Conservation (phyloP, 2,329 filamentous ascomycete genomes). For the Fusarium sp. region DNA sequence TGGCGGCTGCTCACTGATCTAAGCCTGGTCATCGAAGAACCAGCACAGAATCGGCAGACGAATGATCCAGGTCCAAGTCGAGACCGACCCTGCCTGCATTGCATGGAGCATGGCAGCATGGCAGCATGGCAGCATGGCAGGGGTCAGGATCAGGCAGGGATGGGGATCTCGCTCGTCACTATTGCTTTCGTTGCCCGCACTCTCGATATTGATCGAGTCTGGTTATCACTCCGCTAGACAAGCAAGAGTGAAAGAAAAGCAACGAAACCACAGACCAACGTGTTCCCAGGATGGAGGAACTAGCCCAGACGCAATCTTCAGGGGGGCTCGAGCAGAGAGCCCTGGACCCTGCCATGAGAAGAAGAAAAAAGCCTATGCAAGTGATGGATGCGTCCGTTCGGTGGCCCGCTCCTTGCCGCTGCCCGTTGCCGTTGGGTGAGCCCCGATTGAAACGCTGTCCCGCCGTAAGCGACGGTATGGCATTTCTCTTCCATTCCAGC, state of each 20-base stretch:
- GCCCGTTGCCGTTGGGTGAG: constrained; percentile 10
- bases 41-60: constrained; percentile 22
- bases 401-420: constrained; percentile 13
- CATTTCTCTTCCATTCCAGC: constrained; percentile 14
- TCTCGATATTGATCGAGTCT: constrained; percentile 1
- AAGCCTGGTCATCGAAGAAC: constrained; percentile 26
- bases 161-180: not conserved
- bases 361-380: constrained; percentile 15
- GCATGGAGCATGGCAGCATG: constrained; percentile 16
- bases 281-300: not conserved
- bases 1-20: constrained; percentile 45
- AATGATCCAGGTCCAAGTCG: constrained; percentile 33
- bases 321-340: not conserved
- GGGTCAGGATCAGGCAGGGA: constrained; percentile 1
- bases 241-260: not conserved
- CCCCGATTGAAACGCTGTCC: constrained; percentile 32
- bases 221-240: not conserved
- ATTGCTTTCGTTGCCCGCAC: constrained; percentile 1
- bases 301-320: not conserved
- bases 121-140: constrained; percentile 6
- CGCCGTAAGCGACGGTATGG: constrained; percentile 45
- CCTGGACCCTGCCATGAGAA: constrained; percentile 14
- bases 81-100: constrained; percentile 25
- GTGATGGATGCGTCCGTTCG: constrained; percentile 21
- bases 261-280: not conserved